Evolutionary conservation across 371 early-diverging fungal genomes (phyloP), one percentile per base, ranked within the genome.

Genomic region (Lichtheimia ornata): DNA sequence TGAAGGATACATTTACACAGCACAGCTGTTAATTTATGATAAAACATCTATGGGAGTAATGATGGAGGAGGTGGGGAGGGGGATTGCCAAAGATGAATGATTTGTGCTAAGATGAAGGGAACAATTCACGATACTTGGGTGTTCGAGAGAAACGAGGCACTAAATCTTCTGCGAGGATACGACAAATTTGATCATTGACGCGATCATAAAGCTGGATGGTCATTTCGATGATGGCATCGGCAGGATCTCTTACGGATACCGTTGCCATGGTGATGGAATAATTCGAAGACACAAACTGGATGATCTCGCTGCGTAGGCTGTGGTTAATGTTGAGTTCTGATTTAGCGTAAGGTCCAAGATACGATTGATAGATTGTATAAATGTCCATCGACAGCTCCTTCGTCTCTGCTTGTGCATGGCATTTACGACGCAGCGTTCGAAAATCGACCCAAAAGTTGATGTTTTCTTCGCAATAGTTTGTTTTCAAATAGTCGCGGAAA

Each of bases 101-200:
- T 17, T 1, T 47, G 22, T n/a, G n/a, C 11, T n/a, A 47, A 47
- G 47, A 18, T n/a, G 47, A 47, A 11, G 35, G 24, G 43, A 74
- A 44, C 17, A 75, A 44, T 2, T 65, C 59, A 27, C 61, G 65
- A 62, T 88, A 89, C 59, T 75, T 76, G 54, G 80, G 80, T 4
- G 88, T 87, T 58, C 73, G 84, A 2, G 83, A 67, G 61, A 89
- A 91, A 62, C 88, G 84, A 0, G 91, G 89, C 3, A 89, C 84
- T 6, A 88, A 87, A 63, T 91, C 91, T 40, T 84, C 81, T 18
- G 91, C 88, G 86, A 89, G 85, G n/a, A 86, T 73, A 17, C 83
- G 73, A 65, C 86, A 91, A 44, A 89, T 76, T 51, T 89, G 88
- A n/a, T 84, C 81, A 58, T 89, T 84, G 17, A 83, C 82, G 30